Conservation (phyloP, 2,329 filamentous ascomycete genomes). For the Apiospora hydei region DNA sequence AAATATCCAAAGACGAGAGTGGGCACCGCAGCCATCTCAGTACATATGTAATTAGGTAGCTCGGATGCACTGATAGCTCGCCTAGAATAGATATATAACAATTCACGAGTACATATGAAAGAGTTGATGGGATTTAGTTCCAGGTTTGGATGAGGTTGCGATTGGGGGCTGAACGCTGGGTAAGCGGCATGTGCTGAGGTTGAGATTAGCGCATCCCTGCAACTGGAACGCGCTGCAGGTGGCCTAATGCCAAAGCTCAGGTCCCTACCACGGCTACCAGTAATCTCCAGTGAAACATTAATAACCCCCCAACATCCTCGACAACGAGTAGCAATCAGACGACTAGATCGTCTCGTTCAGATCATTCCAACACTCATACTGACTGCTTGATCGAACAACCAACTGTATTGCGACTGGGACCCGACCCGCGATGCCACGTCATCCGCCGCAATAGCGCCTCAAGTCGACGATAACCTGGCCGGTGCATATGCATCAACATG, state of each 20-base stretch:
- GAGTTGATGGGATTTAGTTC: background rate
- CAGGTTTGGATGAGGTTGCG: background rate
- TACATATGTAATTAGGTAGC: too few relatives aligned
- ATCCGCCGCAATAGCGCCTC: constrained; percentile 21
- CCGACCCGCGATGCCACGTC: constrained; percentile 24
- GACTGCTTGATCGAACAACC: constrained; percentile 4
- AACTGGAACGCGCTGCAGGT: constrained; percentile 3
- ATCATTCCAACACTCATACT: background rate
- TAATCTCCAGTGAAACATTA: constrained; percentile 8
- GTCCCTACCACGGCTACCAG: background rate
- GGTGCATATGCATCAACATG: constrained; percentile 24
- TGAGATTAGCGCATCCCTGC: constrained; percentile 14
- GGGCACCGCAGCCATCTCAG: too few relatives aligned
- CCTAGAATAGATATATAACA: too few relatives aligned
- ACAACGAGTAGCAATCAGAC: background rate
- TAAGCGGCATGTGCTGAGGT: background rate
- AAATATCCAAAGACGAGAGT: too few relatives aligned
- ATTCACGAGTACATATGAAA: background rate
- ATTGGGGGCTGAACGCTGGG: background rate
- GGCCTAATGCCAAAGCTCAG: constrained; percentile 16
- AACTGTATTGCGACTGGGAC: constrained; percentile 2
- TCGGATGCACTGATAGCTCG: too few relatives aligned
- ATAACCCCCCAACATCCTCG: constrained; percentile 9
- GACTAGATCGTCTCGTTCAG: background rate
- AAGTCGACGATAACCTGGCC: constrained; percentile 4